Base-by-base conservation (phyloP, 2,329 filamentous ascomycete genomes). In the Phialophora macrospora region DNA sequence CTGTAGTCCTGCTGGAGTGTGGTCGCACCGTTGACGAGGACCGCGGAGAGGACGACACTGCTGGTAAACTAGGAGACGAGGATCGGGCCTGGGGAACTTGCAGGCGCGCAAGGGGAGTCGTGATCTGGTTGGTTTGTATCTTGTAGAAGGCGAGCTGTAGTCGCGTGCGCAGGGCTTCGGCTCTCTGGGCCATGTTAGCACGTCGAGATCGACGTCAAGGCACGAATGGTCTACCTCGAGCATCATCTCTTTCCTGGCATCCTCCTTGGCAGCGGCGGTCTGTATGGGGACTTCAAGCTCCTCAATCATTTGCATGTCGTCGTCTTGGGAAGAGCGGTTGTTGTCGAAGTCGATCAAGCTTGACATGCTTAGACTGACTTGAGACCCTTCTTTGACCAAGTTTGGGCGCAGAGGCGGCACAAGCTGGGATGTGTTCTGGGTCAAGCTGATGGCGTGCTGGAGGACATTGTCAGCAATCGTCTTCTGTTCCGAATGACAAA, bases 241-340 rank as follows among this genome's bases (percentile, higher is more conserved):
- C 59, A 71, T 49, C 65, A 71, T 65, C 56, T 70, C 55, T 60
- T 69, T 71, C 60, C 68, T 55, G n/a, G 62, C 49, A 22, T 69
- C 66, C 32, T 67, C 56, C 52, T 69, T 20, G 38, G 38, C 38
- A n/a, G 38, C 58, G 44, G 65, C 56, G 34, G 73, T 62, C 77
- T 75, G 32, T 76, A 77, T 66, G 24, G 26, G 20, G 8, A 17
- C 24, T 72, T 73, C 59, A 76, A 69, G 12, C 70, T 81, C 78
- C 56, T 71, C 72, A 62, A 67, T 78, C 64, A 68, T 62, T 51
- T 68, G 60, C 62, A 69, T 65, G 28, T 58, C 62, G 12, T 72
- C 67, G 22, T 55, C 63, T 56, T 72, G 65, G n/a, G 65, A 68
- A 12, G 64, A 68, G 14, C 55, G 56, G 46, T 62, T 65, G 55